phyloP scores from a whole-genome alignment of 257 asterid species.

The Ilex asprella region DNA sequence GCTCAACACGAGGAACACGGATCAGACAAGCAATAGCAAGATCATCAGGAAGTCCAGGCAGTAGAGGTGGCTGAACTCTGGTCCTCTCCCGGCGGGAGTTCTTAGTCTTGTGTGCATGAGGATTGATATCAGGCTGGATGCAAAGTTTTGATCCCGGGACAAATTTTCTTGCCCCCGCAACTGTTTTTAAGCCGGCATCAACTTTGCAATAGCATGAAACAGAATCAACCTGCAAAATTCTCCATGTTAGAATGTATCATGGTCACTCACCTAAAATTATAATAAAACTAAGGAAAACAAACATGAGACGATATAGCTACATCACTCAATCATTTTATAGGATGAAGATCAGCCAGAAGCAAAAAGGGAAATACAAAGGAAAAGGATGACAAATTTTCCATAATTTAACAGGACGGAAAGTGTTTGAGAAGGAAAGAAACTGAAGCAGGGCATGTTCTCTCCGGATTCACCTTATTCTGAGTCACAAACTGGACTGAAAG shows the following conservation, averaged over 20 bases:
- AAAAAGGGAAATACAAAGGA: background rate
- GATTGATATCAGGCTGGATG: constrained; percentile 46
- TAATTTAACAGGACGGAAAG: background rate
- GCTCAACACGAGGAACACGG: constrained; percentile 50
- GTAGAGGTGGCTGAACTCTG: constrained; percentile 39
- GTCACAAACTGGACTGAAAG: too few species aligned
- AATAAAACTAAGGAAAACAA: background rate
- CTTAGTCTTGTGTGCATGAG: constrained; percentile 37
- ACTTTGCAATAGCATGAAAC: constrained; percentile 51
- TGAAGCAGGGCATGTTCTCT: background rate
- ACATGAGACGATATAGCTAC: background rate
- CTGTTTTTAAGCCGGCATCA: constrained; percentile 41
- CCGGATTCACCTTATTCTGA: too few species aligned
- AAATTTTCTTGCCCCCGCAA: constrained; percentile 42
- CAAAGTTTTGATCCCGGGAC: constrained; percentile 46
- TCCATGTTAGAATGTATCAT: background rate
- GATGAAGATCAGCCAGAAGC: background rate
- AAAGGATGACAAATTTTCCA: background rate
- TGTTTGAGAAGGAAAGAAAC: background rate
- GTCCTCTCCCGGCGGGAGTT: constrained; percentile 38
- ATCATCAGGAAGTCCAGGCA: constrained; percentile 51
- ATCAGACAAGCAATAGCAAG: constrained; percentile 48
- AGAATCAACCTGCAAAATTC: constrained; percentile 34
- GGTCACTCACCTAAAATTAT: background rate
- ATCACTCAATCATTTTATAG: background rate